Conservation (phyloP, 148 eudicot species). For the Amaranthus palmeri region DNA sequence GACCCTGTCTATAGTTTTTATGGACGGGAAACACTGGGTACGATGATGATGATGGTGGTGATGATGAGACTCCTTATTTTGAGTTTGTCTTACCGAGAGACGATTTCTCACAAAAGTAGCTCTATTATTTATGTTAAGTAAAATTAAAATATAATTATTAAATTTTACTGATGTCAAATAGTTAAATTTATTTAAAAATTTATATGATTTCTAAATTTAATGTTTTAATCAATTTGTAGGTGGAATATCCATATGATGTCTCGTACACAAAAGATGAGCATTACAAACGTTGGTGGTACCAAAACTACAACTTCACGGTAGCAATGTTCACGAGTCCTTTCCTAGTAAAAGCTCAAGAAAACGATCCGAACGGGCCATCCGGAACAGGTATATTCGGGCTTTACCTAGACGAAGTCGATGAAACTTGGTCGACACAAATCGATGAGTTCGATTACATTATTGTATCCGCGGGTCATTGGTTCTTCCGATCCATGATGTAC, state of each 20-base stretch:
- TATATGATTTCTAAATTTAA: background rate
- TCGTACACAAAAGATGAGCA: conserved; percentile 44
- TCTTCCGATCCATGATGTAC: conserved; percentile 47
- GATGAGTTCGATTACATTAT: conserved; percentile 56
- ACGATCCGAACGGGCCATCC: conserved; percentile 45
- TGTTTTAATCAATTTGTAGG: conserved; percentile 29
- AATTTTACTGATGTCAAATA: too few species aligned
- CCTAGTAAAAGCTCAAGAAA: conserved; percentile 27
- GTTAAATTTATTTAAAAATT: too few species aligned
- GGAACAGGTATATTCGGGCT: conserved; percentile 48
- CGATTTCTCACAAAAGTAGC: too few species aligned
- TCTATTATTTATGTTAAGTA: too few species aligned
- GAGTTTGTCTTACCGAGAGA: too few species aligned
- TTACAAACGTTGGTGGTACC: conserved; percentile 52
- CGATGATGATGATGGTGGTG: too few species aligned
- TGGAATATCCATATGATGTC: conserved; percentile 50
- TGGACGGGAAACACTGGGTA: too few species aligned
- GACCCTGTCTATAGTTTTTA: too few species aligned
- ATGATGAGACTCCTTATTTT: too few species aligned
- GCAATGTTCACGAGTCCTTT: conserved; percentile 46
- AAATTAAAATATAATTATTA: too few species aligned
- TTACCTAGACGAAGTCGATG: conserved; percentile 54
- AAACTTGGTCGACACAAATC: conserved; percentile 47
- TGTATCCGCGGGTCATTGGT: conserved; percentile 66
- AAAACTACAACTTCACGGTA: conserved; percentile 53